These are phyloP conservation scores for Prunus fruticosa DNA, from an alignment of 306 rosid species.

Conservation along the genomic window DNA sequence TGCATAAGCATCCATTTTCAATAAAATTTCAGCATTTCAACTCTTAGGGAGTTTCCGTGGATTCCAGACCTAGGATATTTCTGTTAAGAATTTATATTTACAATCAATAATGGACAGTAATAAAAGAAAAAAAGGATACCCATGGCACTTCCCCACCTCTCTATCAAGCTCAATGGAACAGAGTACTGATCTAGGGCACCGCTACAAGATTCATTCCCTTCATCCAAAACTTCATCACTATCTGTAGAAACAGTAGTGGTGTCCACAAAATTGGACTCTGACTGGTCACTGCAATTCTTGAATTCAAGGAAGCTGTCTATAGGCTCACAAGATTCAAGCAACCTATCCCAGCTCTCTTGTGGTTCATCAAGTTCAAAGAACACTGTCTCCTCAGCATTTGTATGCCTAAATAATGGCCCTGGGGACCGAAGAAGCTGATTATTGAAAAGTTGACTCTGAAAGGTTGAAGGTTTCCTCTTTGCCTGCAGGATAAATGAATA, in stretches of 20 bases:
- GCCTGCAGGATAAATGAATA: conserved; percentile 50
- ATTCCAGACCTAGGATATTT: background rate
- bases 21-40: background rate
- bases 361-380: conserved; percentile 37
- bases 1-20: background rate
- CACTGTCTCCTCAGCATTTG: conserved; percentile 20
- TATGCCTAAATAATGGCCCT: conserved; percentile 48
- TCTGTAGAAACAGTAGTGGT: conserved; percentile 23
- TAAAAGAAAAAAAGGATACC: conserved; percentile 73
- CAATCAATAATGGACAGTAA: background rate
- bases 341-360: conserved; percentile 41
- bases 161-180: conserved; percentile 76
- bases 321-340: conserved; percentile 71
- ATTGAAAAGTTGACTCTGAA: conserved; percentile 41
- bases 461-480: conserved; percentile 67
- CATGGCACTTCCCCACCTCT: conserved; percentile 98
- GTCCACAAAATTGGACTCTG: conserved; percentile 25
- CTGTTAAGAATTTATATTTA: conserved; percentile 1
- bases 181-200: conserved; percentile 47
- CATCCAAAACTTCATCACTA: conserved; percentile 20
- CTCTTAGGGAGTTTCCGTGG: background rate
- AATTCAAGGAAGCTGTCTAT: conserved; percentile 68
- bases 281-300: conserved; percentile 31
- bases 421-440: conserved; percentile 51
- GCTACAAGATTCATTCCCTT: conserved; percentile 15